A percentile compares a stretch with the other conserved stretches of the same genome.
These are phyloP conservation scores for Phytopythium sindhum DNA, from an alignment of 352 stramenopile genomes.

Conservation along the genomic window DNA sequence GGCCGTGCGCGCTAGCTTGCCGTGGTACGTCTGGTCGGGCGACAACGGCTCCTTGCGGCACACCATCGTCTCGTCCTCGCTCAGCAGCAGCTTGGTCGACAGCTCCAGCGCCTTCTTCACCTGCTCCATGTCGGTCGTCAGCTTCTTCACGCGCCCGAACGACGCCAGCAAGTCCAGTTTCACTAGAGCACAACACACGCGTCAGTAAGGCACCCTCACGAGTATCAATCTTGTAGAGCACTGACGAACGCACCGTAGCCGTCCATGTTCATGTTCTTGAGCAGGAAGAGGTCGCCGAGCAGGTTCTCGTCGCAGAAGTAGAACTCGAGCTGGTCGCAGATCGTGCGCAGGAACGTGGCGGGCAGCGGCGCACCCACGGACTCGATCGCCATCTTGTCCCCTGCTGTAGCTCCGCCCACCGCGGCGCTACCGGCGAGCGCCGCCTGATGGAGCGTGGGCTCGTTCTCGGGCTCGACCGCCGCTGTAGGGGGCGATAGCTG, in stretches of 20 bases:
- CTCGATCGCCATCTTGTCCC: slow-evolving; percentile 16
- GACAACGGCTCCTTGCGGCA: slow-evolving; percentile 82
- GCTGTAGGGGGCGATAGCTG: slow-evolving; percentile 27
- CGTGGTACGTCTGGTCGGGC: slow-evolving; percentile 82
- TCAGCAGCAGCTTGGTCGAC: slow-evolving; percentile 82
- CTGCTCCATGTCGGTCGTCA: slow-evolving; percentile 79
- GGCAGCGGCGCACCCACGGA: slow-evolving; percentile 40
- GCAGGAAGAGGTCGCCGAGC: slow-evolving; percentile 76
- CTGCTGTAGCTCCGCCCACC: neutral
- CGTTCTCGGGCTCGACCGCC: slow-evolving; percentile 38
- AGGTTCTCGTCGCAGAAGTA: slow-evolving; percentile 90
- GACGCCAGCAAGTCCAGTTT: slow-evolving; percentile 82
- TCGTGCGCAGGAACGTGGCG: slow-evolving; percentile 79
- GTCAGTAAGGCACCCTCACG: neutral
- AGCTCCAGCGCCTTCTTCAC: slow-evolving; percentile 81
- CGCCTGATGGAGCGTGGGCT: slow-evolving; percentile 14
- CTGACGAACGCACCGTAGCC: slow-evolving; percentile 59
- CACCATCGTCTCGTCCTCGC: slow-evolving; percentile 79
- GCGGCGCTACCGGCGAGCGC: neutral
- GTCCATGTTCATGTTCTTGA: slow-evolving; percentile 90
- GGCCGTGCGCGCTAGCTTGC: slow-evolving; percentile 77
- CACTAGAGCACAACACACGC: slow-evolving; percentile 27
- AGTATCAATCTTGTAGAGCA: no score
- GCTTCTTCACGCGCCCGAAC: slow-evolving; percentile 85
- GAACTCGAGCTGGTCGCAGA: slow-evolving; percentile 87